phyloP scores from a whole-genome alignment of 2,329 filamentous ascomycete genomes.

The Annulohypoxylon truncatum region DNA sequence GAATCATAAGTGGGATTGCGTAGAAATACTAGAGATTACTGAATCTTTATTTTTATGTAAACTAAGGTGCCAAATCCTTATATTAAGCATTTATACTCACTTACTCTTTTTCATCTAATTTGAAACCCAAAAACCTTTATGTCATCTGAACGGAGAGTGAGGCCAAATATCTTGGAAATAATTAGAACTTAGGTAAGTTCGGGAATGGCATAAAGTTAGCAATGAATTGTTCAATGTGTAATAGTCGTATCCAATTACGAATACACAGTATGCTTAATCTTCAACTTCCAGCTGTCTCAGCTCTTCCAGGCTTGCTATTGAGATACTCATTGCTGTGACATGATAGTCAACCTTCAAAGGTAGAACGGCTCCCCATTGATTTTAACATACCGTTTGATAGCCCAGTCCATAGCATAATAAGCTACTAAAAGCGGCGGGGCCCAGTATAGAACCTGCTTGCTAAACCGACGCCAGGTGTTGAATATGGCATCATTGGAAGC shows the following conservation, averaged over 20 bases:
- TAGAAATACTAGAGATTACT: too few species aligned
- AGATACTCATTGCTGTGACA: conserved; percentile 33
- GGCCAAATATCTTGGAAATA: too few species aligned
- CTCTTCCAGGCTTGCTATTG: conserved; percentile 26
- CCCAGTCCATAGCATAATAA: conserved; percentile 90
- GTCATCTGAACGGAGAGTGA: too few species aligned
- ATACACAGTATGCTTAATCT: background rate
- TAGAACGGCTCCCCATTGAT: background rate
- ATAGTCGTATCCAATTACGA: background rate
- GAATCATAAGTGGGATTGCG: too few species aligned
- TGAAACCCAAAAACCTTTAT: too few species aligned
- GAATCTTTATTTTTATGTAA: too few species aligned
- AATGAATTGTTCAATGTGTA: background rate
- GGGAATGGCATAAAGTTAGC: background rate
- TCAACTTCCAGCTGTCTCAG: conserved; percentile 3
- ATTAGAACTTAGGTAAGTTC: too few species aligned
- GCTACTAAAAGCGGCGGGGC: conserved; percentile 79
- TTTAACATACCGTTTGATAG: conserved; percentile 79
- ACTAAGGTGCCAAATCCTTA: too few species aligned
- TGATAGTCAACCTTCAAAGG: background rate
- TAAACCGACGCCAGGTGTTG: conserved; percentile 90
- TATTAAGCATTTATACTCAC: too few species aligned
- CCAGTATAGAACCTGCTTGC: conserved; percentile 87
- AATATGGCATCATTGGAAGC: conserved; percentile 84
- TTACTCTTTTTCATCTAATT: too few species aligned